A percentile compares a stretch with the other conserved stretches of the same genome.
Evolutionary conservation across 2,329 filamentous ascomycete genomes (phyloP).

Genomic region (Stachybotrys chlorohalonatus): DNA sequence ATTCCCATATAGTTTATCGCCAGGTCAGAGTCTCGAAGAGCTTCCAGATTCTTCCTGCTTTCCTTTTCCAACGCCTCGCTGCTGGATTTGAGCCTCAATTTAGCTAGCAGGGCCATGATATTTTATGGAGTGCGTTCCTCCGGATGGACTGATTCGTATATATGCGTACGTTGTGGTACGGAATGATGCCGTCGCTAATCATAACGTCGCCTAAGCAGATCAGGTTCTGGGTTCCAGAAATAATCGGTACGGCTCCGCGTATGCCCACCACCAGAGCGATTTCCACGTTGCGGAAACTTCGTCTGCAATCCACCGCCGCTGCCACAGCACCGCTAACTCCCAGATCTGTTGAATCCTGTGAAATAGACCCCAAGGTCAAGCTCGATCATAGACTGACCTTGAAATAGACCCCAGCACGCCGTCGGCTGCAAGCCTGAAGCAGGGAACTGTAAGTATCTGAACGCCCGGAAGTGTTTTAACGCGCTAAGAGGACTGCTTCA

Average conservation of each 20-base stretch:
- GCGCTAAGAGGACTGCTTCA: background rate
- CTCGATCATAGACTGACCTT: no score
- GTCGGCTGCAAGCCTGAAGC: background rate
- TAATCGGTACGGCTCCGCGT: constrained; percentile 10
- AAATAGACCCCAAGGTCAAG: no score
- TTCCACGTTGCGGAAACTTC: constrained; percentile 9
- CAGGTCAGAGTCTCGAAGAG: background rate
- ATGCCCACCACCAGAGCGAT: constrained; percentile 9
- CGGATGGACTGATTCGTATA: background rate
- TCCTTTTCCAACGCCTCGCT: background rate
- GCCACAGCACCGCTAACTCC: constrained; percentile 8
- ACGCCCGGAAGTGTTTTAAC: background rate
- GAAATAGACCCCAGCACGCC: no score
- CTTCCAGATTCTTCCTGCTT: background rate
- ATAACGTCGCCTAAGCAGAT: constrained; percentile 14
- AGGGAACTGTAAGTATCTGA: background rate
- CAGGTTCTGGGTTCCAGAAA: constrained; percentile 2
- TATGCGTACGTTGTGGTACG: constrained; percentile 10
- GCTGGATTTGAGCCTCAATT: background rate
- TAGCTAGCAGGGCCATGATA: background rate
- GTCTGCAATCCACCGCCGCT: constrained; percentile 1
- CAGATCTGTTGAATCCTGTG: background rate
- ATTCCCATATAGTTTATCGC: background rate
- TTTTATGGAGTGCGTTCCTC: background rate
- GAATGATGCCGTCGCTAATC: constrained; percentile 13